phyloP scores from a whole-genome alignment of 345 rosid species.

The Eucalyptus erythrocorys region DNA sequence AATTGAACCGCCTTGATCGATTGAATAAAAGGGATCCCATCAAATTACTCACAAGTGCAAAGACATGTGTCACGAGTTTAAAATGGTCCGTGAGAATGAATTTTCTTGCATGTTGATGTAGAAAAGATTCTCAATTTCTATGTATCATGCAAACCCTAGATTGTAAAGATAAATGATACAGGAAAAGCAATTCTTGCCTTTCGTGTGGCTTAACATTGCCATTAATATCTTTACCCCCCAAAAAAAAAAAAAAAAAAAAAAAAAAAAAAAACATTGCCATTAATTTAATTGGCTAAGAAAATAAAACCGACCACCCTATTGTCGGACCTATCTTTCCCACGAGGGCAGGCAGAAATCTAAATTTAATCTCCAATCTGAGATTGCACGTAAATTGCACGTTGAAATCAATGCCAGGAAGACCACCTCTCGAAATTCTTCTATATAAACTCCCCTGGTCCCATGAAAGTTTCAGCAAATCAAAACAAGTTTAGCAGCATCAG shows the following conservation, averaged over 20 bases:
- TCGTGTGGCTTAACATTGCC: not conserved
- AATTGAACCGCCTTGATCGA: not conserved
- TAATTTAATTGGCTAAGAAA: not conserved
- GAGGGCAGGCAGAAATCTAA: not conserved
- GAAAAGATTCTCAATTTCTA: not conserved
- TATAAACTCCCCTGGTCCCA: not conserved
- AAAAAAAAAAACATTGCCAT: not conserved
- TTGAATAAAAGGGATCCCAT: not conserved
- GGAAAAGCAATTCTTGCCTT: not conserved
- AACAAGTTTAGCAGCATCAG: not conserved
- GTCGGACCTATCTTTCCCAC: not conserved
- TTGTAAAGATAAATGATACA: not conserved
- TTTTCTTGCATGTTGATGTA: not conserved
- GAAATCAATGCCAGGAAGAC: not conserved
- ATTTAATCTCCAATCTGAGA: not conserved
- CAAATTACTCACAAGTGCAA: not conserved
- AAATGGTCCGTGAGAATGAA: not conserved
- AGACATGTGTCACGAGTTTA: not conserved
- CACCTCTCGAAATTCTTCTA: not conserved
- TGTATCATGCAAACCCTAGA: not conserved
- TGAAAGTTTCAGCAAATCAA: not conserved
- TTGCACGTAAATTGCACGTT: not conserved
- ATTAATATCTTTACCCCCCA: too few species aligned
- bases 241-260: too few species aligned
- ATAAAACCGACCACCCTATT: not conserved